phyloP scores from a whole-genome alignment of 2,329 filamentous ascomycete species.

The Aureobasidium mangrovei region DNA sequence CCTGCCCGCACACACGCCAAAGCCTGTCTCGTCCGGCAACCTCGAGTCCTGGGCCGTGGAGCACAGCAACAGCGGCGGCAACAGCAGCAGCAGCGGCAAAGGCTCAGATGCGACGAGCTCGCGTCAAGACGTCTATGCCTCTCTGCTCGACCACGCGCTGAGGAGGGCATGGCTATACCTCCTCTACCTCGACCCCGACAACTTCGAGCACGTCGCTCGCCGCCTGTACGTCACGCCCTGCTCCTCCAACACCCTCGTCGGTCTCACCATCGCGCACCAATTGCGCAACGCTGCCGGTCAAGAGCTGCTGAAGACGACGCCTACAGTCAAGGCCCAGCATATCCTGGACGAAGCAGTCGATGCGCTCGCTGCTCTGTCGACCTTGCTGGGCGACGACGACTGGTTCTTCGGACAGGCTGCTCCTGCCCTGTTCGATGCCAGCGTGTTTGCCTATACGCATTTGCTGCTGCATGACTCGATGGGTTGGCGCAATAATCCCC shows the following conservation, averaged over 20 bases:
- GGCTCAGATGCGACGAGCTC: conserved; percentile 6
- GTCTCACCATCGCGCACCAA: conserved; percentile 52
- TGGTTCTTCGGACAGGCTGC: conserved; percentile 52
- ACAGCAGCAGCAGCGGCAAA: conserved; percentile 14
- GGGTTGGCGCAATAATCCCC: conserved; percentile 54
- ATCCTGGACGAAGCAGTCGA: conserved; percentile 53
- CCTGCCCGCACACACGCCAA: conserved; percentile 43
- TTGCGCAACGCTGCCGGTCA: conserved; percentile 64
- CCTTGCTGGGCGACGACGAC: conserved; percentile 46
- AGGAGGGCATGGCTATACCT: conserved; percentile 82
- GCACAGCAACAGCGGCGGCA: conserved; percentile 28
- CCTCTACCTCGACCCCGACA: conserved; percentile 65
- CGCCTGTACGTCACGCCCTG: conserved; percentile 61
- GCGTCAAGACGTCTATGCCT: conserved; percentile 62
- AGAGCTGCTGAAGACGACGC: conserved; percentile 56
- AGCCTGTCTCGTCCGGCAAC: conserved; percentile 50
- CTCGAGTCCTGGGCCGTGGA: conserved; percentile 60
- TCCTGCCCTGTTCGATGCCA: conserved; percentile 76
- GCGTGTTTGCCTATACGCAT: conserved; percentile 82
- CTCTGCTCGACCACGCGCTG: conserved; percentile 67
- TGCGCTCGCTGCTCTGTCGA: conserved; percentile 54
- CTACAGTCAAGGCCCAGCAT: conserved; percentile 35
- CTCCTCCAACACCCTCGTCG: conserved; percentile 53
- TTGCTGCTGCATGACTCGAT: conserved; percentile 59
- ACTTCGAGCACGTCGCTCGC: conserved; percentile 56